Evolutionary conservation across 2,329 filamentous ascomycete genomes (phyloP), one percentile per base, ranked within the genome.

Genomic region (Bisporella sp.): DNA sequence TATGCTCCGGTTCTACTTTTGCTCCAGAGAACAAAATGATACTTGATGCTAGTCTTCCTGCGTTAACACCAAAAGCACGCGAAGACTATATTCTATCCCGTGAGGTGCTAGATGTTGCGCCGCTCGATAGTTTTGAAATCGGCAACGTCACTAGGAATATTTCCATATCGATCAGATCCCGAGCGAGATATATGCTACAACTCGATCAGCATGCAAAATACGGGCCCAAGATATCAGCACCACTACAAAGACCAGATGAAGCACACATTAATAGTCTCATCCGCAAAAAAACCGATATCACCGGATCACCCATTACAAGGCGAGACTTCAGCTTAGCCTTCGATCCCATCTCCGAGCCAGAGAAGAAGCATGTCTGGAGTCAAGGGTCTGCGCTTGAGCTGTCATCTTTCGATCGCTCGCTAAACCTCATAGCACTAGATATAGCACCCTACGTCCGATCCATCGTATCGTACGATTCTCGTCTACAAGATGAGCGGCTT

Each of bases 381-480:
- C 31, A 63, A 68, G 1, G 66, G 63, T 37, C 35, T 9, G 13
- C 72, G 72, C 73, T 89, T 1, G 79, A 82, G 33, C 75, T 85
- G 0, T 91, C 88, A 0, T 81, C 85, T 0, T 89, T 96, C 57
- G 89, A 96, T 60, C 81, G 87, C 41, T 81, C 82, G 0, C 71
- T 86, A 59, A 66, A 68, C 0, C 72, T 84, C 21, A 80, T 96
- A 32, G 76, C 79, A 0, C 71, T 84, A 9, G 93, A 99, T 56
- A 73, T 97, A 2, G 91, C 90, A 0, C 93, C 95, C 0, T 97
- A 89, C 65, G 79, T 97, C n/a, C 86, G 95, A 8, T 76, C 78
- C 37, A 97, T 99, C 53, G 82, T 92, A 2, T 75, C 82, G 0
- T 87, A 85, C 62, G 92, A 97, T 59, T 71, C 81, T 21, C 75